phyloP scores from a whole-genome alignment of 495 filamentous ascomycete species.

The Cercophora sp. region DNA sequence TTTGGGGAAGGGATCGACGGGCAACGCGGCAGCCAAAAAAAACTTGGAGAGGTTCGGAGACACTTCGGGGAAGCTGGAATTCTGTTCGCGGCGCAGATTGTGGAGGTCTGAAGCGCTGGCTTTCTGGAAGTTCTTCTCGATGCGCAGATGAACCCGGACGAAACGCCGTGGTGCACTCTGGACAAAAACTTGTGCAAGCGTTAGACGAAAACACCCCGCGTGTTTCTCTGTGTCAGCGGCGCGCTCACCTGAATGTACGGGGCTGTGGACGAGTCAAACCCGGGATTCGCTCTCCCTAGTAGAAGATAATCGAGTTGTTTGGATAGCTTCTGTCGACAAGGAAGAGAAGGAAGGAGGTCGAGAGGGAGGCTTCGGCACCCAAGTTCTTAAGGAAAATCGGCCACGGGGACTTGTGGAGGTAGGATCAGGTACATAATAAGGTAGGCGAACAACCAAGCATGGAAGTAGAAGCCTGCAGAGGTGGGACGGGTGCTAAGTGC shows the following conservation, averaged over 20 bases:
- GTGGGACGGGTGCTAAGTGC: neutral
- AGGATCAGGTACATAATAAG: slow-evolving; percentile 5
- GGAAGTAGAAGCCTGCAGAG: no score
- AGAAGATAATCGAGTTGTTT: no score
- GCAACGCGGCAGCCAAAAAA: neutral
- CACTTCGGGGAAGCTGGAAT: neutral
- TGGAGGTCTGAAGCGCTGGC: no score
- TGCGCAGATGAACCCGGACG: no score
- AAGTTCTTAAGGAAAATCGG: neutral
- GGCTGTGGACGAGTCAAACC: neutral
- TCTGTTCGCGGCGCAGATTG: no score
- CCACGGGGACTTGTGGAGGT: no score
- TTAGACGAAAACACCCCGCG: no score
- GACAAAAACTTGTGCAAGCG: no score
- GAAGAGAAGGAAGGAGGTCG: neutral
- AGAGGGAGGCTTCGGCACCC: neutral
- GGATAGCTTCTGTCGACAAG: neutral
- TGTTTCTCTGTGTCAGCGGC: no score
- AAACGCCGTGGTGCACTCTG: no score
- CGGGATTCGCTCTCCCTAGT: slow-evolving; percentile 2
- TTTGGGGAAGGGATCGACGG: slow-evolving; percentile 2
- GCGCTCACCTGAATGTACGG: no score
- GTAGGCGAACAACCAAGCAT: neutral
- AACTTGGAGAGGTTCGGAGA: neutral
- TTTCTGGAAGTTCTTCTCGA: no score